phyloP scores from a whole-genome alignment of 768 basidiomycete genomes.

The Atractiella rhizophila region DNA sequence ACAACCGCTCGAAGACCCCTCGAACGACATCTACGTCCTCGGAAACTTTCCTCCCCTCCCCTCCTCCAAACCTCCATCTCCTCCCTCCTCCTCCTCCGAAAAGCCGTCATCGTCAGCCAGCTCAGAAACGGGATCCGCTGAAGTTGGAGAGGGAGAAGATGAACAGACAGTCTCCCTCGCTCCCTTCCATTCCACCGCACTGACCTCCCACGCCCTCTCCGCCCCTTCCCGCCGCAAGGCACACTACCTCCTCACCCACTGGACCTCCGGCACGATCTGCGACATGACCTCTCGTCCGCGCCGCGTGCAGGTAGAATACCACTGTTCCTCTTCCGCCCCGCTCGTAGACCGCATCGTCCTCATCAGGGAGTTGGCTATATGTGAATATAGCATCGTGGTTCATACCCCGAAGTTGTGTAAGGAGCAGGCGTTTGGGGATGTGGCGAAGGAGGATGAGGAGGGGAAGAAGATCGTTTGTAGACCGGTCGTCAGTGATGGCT shows the following conservation, averaged over 20 bases:
- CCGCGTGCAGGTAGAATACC: conserved; percentile 76
- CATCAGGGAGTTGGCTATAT: conserved; percentile 30
- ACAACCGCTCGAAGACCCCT: conserved; percentile 17
- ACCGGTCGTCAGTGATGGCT: too few species aligned
- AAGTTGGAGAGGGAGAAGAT: conserved; percentile 37
- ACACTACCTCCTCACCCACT: conserved; percentile 58
- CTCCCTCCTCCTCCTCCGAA: conserved; percentile 28
- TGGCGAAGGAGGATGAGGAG: not conserved
- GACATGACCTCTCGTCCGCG: conserved; percentile 71
- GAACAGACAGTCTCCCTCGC: conserved; percentile 38
- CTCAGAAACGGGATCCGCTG: conserved; percentile 44
- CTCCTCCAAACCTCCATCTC: too few species aligned
- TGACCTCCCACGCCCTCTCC: conserved; percentile 16
- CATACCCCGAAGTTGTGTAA: conserved; percentile 84
- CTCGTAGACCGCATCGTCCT: conserved; percentile 17
- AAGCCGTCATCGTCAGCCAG: conserved; percentile 21
- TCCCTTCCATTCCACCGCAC: conserved; percentile 49
- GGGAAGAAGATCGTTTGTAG: conserved; percentile 3
- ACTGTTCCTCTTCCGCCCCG: too few species aligned
- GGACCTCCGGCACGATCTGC: conserved; percentile 47
- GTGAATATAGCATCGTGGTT: conserved; percentile 76
- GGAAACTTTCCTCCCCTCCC: conserved; percentile 7
- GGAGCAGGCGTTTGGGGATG: conserved; percentile 47
- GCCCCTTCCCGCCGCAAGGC: conserved; percentile 36
- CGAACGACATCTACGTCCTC: conserved; percentile 15